Base-by-base conservation (phyloP, 2,329 filamentous ascomycete genomes). In the Helminthosporium solani region DNA sequence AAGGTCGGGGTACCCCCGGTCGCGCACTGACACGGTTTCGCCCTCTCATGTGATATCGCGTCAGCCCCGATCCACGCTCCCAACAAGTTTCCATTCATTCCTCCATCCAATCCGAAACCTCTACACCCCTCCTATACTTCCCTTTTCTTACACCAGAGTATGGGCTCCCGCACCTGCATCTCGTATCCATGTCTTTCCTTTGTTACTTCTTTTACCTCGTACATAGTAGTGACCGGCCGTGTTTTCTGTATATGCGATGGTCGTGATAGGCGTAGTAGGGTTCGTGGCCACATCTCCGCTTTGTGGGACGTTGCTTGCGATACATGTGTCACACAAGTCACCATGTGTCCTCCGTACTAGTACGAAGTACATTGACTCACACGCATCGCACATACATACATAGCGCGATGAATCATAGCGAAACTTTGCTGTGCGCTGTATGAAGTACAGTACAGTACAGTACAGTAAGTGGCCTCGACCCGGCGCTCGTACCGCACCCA, bases 31-130 rank as follows among this genome's bases (percentile, higher is more conserved):
- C 60, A 38, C 61, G 56, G 25, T 44, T 40, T 53, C 62, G 55
- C 63, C 56, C 45, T 49, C 54, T 66, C 65, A 67, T 48, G 51
- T 67, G 64, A 67, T 60, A 64, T 60, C 62, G 63, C 59, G 63
- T 57, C 43, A 45, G 34, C 15, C 14, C 16, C 33, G 25, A 20
- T 15, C 27, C 38, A 28, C 42, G 28, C 33, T 12, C 50, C 30
- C 40, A 30, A 39, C 46, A 49, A 33, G 41, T 39, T 42, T 19
- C 44, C 23, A 14, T n/a, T n/a, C n/a, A 7, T 27, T 34, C 9
- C 15, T 23, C 46, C 41, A 31, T 23, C 40, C 47, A 44, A 50
- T 42, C 20, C 33, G 12, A 40, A 23, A 8, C 19, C n/a, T 38
- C 8, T 7, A n/a, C 23, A 42, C 53, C 34, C 38, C 45, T 42